Evolutionary conservation across 805 yeast species (phyloP).

Genomic region (Candida hungchunana): DNA sequence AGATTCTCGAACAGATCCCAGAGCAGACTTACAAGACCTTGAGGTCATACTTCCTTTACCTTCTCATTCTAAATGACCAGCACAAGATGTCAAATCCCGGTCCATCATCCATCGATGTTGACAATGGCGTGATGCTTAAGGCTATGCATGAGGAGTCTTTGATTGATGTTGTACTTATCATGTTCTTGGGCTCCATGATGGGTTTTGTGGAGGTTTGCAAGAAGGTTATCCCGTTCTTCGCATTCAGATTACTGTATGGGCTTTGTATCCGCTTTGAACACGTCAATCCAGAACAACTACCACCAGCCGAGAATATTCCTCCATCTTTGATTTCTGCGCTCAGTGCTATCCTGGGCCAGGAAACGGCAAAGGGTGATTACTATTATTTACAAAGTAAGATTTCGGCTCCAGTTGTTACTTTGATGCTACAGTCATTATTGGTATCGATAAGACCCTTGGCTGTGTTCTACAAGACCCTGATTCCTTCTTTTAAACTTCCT

Average conservation of each 20-base stretch:
- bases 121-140: too few relatives aligned
- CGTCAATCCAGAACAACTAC: background rate
- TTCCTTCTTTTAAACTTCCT: conserved; percentile 13
- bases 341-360: conserved; percentile 4
- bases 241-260: conserved; percentile 7
- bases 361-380: background rate
- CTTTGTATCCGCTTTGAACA: too few relatives aligned
- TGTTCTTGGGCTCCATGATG: conserved; percentile 5
- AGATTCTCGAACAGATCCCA: conserved; percentile 31
- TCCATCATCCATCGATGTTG: too few relatives aligned
- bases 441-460: conserved; percentile 20
- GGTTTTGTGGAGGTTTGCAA: conserved; percentile 6
- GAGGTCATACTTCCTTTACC: conserved; percentile 25
- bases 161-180: conserved; percentile 9
- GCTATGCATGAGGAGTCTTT: too few relatives aligned
- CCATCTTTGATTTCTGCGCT: background rate
- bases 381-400: conserved; percentile 3
- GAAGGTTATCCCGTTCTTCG: conserved; percentile 6
- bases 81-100: background rate
- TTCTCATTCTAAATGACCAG: conserved; percentile 1
- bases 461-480: conserved; percentile 19
- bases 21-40: conserved; percentile 38
- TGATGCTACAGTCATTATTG: conserved; percentile 13
- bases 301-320: conserved; percentile 2
- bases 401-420: conserved; percentile 6